phyloP scores from a whole-genome alignment of 2,329 filamentous ascomycete species.

The Chaetomium olivaceum region DNA sequence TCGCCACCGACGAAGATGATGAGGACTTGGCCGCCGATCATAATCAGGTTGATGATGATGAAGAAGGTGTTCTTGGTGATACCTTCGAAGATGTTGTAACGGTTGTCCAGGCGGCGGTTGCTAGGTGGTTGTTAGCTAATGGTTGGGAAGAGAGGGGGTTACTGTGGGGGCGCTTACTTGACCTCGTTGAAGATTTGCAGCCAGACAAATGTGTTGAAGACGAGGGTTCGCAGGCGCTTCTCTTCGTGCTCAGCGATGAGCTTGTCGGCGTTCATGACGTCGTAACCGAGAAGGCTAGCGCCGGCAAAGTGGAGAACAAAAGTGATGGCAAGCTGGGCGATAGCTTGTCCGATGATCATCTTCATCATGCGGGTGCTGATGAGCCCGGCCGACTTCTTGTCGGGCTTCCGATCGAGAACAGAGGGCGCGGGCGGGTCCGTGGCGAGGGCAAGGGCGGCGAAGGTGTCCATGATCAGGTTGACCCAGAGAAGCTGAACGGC shows the following conservation, averaged over 20 bases:
- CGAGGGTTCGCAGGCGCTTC: conserved; percentile 62
- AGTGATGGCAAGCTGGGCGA: conserved; percentile 71
- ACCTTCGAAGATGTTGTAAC: conserved; percentile 84
- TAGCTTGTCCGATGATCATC: conserved; percentile 80
- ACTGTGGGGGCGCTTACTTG: neutral
- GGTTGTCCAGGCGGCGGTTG: conserved; percentile 82
- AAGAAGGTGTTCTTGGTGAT: conserved; percentile 80
- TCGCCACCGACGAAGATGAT: conserved; percentile 79
- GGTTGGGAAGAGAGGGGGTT: neutral
- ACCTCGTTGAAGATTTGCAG: conserved; percentile 77
- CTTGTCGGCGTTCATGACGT: conserved; percentile 38
- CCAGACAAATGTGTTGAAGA: conserved; percentile 85
- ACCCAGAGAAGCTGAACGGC: conserved; percentile 84
- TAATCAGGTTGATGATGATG: conserved; percentile 74
- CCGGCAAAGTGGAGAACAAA: conserved; percentile 70
- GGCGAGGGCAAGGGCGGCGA: conserved; percentile 68
- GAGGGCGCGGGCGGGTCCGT: conserved; percentile 43
- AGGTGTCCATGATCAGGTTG: conserved; percentile 83
- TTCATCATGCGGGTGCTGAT: conserved; percentile 83
- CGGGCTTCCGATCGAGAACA: conserved; percentile 61
- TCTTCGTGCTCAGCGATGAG: conserved; percentile 41
- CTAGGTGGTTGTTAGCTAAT: conserved; percentile 38
- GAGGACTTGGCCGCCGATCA: conserved; percentile 80
- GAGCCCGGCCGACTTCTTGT: conserved; percentile 70
- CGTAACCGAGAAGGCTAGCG: conserved; percentile 58